Evolutionary conservation across 2,329 filamentous ascomycete species (phyloP), one percentile per base, ranked within the genome.

Genomic region (Thelonectria rubi): DNA sequence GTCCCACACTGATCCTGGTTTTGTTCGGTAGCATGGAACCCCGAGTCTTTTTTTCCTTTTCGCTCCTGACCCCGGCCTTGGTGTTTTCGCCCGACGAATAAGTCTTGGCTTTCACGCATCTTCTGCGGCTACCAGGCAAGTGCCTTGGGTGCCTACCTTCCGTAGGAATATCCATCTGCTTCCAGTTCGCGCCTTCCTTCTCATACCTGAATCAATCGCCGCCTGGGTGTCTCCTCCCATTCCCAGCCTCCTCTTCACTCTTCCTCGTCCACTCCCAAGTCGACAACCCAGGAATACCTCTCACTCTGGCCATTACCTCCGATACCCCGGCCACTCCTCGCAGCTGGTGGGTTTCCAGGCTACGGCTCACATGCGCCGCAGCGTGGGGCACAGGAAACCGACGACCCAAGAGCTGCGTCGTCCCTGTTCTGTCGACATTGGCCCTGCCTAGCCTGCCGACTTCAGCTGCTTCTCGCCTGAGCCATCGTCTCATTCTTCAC

Each of bases 401-500:
- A 60, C 30, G 46, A 30, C 39, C 34, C 45, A 46, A 55, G 39
- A 56, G 42, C 50, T 53, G 46, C 39, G 32, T 47, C 50, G 56
- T 61, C 43, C 58, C 58, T 34, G 60, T 67, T 60, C 14, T 43
- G 46, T 64, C 58, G 54, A 60, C 62, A 53, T 43, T 65, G 20
- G n/a, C 9, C 45, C 21, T 30, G 45, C 34, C 34, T 37, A 55
- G 46, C 51, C 58, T 60, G 60, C 57, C 30, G 51, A 54, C 40
- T 68, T 55, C 60, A 56, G 67, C 60, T 50, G 56, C 51, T 54
- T 58, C 64, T 69, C 63, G 64, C 61, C 68, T 68, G 68, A 72
- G 65, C 61, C 10, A 68, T 72, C 69, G 69, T 66, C 69, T 72
- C 66, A 71, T 46, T 61, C 32, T 58, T 34, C 37, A 56, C 24